These are phyloP conservation scores for Boletus insuetus DNA, from an alignment of 768 basidiomycete genomes.

Conservation along the genomic window DNA sequence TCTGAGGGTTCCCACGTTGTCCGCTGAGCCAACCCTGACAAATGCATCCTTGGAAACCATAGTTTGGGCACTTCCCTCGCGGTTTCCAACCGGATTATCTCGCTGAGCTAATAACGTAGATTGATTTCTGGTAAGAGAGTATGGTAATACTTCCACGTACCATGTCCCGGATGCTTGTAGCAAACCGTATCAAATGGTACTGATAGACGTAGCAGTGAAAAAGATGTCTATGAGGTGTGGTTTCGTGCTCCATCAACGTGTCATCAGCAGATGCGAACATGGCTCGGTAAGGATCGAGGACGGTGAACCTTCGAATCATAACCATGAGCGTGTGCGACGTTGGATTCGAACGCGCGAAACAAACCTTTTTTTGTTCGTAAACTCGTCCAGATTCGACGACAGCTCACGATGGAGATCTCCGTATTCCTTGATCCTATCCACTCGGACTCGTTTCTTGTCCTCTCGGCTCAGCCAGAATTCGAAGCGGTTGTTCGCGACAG, in stretches of 20 bases:
- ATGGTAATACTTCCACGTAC: conserved; percentile 26
- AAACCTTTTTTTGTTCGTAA: conserved; percentile 55
- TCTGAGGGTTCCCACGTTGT: conserved; percentile 47
- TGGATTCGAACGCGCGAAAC: neutral
- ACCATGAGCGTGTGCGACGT: neutral
- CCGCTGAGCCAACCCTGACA: conserved; percentile 39
- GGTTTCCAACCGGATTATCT: conserved; percentile 55
- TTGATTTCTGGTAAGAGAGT: neutral
- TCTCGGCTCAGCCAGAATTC: conserved; percentile 35
- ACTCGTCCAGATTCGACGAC: conserved; percentile 38
- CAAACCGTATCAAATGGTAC: conserved; percentile 44
- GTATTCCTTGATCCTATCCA: conserved; percentile 37
- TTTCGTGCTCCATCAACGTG: conserved; percentile 31
- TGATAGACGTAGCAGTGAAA: conserved; percentile 78
- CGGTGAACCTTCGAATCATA: conserved; percentile 35
- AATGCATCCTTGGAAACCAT: conserved; percentile 52
- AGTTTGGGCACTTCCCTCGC: conserved; percentile 39
- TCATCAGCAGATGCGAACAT: conserved; percentile 43
- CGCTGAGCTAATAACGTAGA: conserved; percentile 45
- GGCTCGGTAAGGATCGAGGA: conserved; percentile 61
- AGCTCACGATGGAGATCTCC: conserved; percentile 39
- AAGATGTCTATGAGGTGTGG: conserved; percentile 63
- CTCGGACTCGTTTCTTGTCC: conserved; percentile 31
- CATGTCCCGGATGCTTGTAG: conserved; percentile 29
- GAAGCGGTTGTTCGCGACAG: conserved; percentile 36